phyloP scores from a whole-genome alignment of 495 filamentous ascomycete species.

The Platismatia glauca region DNA sequence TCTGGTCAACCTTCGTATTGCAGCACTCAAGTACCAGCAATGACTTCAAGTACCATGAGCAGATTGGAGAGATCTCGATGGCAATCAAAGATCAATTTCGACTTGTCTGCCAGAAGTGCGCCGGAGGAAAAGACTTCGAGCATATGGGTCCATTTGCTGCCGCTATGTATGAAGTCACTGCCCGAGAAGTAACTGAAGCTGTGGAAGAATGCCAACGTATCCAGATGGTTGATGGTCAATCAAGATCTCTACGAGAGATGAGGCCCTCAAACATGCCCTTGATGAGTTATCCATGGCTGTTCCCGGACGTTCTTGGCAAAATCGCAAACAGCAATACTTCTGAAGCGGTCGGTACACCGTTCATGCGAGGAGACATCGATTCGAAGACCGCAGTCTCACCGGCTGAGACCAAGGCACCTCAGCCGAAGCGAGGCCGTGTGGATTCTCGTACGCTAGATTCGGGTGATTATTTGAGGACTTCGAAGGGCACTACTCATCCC shows the following conservation, averaged over 20 bases:
- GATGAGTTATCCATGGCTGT: conserved; percentile 93
- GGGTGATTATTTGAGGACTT: conserved; percentile 26
- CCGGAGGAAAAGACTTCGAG: conserved; percentile 50
- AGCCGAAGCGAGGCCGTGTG: not conserved
- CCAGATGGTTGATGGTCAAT: conserved; percentile 31
- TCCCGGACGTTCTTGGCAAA: conserved; percentile 59
- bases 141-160: conserved; percentile 62
- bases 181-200: conserved; percentile 53
- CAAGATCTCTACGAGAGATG: conserved; percentile 29
- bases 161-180: conserved; percentile 81
- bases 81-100: conserved; percentile 59
- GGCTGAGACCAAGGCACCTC: not conserved
- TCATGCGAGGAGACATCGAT: not conserved
- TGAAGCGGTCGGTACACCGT: not conserved
- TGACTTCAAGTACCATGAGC: conserved; percentile 83
- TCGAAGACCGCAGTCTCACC: not conserved
- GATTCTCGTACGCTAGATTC: conserved; percentile 6
- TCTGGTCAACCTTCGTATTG: conserved; percentile 78
- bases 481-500: conserved; percentile 30
- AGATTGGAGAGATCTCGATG: conserved; percentile 56
- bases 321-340: conserved; percentile 45
- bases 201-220: conserved; percentile 36
- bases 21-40: conserved; percentile 52
- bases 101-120: conserved; percentile 51
- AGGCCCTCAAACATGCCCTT: conserved; percentile 54